Evolutionary conservation across 345 rosid genomes (phyloP).

Genomic region (Camelina laxa): DNA sequence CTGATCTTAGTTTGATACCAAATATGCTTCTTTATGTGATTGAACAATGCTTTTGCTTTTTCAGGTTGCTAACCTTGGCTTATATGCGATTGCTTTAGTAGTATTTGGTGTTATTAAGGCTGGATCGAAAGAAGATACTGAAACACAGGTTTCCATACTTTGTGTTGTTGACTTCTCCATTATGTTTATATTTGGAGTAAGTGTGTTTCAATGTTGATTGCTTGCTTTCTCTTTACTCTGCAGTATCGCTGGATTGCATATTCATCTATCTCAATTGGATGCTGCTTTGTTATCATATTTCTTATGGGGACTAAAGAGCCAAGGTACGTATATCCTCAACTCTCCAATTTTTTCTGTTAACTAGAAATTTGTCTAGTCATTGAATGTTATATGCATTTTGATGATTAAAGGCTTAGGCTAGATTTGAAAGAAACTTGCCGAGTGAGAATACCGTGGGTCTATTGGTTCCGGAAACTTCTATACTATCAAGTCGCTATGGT

Average conservation of each 20-base stretch:
- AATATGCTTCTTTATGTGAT: conserved; percentile 13
- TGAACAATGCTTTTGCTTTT: conserved; percentile 11
- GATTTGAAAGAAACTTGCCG: conserved; percentile 46
- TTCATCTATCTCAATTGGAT: conserved; percentile 73
- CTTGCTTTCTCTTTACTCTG: conserved; percentile 29
- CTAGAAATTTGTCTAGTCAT: not conserved
- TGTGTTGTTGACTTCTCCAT: conserved; percentile 10
- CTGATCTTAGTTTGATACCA: conserved; percentile 16
- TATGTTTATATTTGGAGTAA: not conserved
- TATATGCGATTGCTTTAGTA: conserved; percentile 76
- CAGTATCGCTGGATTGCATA: conserved; percentile 98
- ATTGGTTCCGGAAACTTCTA: conserved; percentile 84
- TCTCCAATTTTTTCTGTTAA: not conserved
- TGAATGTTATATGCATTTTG: conserved; percentile 13
- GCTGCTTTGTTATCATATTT: conserved; percentile 83
- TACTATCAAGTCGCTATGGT: conserved; percentile 96
- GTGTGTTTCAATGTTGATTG: conserved; percentile 5
- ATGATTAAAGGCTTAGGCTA: conserved; percentile 54
- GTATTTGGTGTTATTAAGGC: conserved; percentile 58
- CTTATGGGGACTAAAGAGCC: conserved; percentile 88
- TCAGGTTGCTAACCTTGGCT: conserved; percentile 91
- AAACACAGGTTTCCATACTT: conserved; percentile 67
- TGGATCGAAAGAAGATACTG: conserved; percentile 61
- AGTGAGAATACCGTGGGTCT: conserved; percentile 77
- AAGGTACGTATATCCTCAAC: conserved; percentile 51